Evolutionary conservation across 805 yeast genomes (phyloP), one percentile per base, ranked within the genome.

Genomic region (Cyberlindnera mississippiensis): DNA sequence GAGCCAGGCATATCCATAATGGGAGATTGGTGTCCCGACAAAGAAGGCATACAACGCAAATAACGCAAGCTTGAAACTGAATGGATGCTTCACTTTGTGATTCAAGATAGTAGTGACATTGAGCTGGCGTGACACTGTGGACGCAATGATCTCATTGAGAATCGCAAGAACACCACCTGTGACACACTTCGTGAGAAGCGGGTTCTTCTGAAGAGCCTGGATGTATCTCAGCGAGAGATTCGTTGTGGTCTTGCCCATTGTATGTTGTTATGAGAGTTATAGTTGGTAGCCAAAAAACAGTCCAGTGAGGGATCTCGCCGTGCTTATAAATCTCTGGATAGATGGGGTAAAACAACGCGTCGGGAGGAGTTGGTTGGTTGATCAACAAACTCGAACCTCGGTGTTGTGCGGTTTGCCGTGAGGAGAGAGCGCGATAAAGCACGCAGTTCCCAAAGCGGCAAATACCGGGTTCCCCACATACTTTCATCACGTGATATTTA

Each of bases 21-120:
- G 86, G 4, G 78, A 63, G 29, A 78, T 60, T 7, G 88, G 88
- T 1, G 85, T 75, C 19, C 72, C 71, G 13, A 81, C 63, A 2
- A 66, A 46, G 22, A 72, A 63, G 0, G 85, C 84, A 53, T 75
- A 81, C 2, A 79, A 38, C 8, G 78, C 72, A 75, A 81, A 73
- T 37, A 74, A 61, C 9, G 75, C 65, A 30, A 79, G 66, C 56
- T 72, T 77, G 24, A 60, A 53, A 29, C 44, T 36, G 38, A 50
- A 41, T 18, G 60, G 56, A 35, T 55, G 59, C 15, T 51, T 52
- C 16, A 58, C 6, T 33, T 47, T 53, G 9, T 30, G 20, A 20
- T 51, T 51, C 7, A 40, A 24, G 5, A 61, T 22, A 10, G 37
- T 41, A 6, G 56, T 20, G 10, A 56, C 46, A 18, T 62, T 55